Evolutionary conservation across 2,329 filamentous ascomycete species (phyloP).

Genomic region (Annulohypoxylon truncatum): DNA sequence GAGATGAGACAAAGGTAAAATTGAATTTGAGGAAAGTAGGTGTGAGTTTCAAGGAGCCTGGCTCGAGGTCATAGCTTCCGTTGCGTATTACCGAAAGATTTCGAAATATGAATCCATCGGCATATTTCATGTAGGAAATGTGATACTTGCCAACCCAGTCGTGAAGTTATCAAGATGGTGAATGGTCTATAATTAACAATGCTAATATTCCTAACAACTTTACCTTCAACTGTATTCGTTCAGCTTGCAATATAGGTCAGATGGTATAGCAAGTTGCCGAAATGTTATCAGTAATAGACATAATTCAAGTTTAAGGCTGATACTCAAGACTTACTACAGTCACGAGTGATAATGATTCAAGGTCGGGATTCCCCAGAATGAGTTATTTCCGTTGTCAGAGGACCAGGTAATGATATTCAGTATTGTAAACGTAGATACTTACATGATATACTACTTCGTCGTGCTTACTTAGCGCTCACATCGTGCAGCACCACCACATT

Average conservation of each 20-base stretch:
- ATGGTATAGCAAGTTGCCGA: too few relatives aligned
- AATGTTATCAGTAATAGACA: too few relatives aligned
- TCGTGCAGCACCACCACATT: slow-evolving; percentile 35
- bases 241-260: too few relatives aligned
- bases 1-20: background rate
- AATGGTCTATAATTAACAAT: too few relatives aligned
- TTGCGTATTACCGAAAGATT: background rate
- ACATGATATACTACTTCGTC: slow-evolving; percentile 17
- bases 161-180: too few relatives aligned
- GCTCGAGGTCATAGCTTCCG: background rate
- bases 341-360: background rate
- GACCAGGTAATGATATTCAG: background rate
- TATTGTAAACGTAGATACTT: background rate
- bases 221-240: too few relatives aligned
- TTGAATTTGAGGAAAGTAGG: slow-evolving; percentile 1
- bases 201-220: too few relatives aligned
- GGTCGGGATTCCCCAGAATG: background rate
- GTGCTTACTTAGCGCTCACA: slow-evolving; percentile 39
- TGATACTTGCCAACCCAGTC: background rate
- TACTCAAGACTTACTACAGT: too few relatives aligned
- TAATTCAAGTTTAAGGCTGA: too few relatives aligned
- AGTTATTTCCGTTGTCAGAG: background rate
- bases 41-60: background rate
- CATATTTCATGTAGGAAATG: background rate
- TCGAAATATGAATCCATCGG: too few relatives aligned